A percentile compares a stretch with the other conserved stretches of the same genome.
Conservation (phyloP, 257 asterid species). For the Paulownia fortunei region DNA sequence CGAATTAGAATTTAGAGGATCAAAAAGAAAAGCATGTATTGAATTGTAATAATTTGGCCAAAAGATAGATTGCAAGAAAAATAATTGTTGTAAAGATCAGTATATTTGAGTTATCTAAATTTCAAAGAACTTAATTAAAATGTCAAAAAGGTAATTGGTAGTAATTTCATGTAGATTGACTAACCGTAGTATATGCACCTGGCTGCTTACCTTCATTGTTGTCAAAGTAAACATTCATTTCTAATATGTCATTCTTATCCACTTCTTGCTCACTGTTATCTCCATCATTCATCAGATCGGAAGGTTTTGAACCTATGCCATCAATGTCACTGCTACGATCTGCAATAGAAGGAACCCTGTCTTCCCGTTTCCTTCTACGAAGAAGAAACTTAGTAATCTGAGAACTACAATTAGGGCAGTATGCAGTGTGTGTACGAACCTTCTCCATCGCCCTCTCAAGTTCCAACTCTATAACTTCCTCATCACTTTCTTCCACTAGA, state of each 20-base stretch:
- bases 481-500: conserved; percentile 45
- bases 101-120: too few species aligned
- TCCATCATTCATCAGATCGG: too few species aligned
- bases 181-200: too few species aligned
- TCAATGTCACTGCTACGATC: neutral
- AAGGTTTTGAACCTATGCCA: too few species aligned
- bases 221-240: conserved; percentile 40
- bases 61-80: too few species aligned
- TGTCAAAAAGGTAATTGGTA: too few species aligned
- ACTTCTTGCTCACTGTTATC: neutral
- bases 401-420: conserved; percentile 65
- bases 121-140: too few species aligned
- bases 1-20: neutral
- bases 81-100: too few species aligned
- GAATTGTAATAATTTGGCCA: too few species aligned
- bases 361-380: conserved; percentile 44
- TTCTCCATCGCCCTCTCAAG: conserved; percentile 56
- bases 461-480: conserved; percentile 63
- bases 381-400: conserved; percentile 66
- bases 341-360: neutral
- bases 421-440: conserved; percentile 57
- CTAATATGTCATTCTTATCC: neutral
- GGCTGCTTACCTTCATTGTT: conserved; percentile 39
- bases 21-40: neutral
- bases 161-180: too few species aligned